Conservation (phyloP, 441 rosid species). For the Iberis amara region DNA sequence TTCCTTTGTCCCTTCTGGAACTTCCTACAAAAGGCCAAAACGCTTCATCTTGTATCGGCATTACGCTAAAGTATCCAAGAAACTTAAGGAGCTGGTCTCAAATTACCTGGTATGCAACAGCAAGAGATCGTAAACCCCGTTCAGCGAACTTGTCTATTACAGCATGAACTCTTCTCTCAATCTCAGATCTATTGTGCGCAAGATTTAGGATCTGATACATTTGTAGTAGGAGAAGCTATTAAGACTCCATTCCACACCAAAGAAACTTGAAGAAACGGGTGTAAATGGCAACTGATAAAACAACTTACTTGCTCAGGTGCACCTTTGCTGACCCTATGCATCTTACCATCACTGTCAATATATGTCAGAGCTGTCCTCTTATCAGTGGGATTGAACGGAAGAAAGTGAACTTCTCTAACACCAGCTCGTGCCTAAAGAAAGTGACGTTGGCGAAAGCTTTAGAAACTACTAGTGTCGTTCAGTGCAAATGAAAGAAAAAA, state of each 20-base stretch:
- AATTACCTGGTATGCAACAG: conserved; percentile 83
- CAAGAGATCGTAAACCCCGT: conserved; percentile 89
- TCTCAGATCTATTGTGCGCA: conserved; percentile 75
- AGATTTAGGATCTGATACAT: conserved; percentile 68
- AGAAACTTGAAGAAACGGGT: not conserved
- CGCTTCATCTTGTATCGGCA: conserved; percentile 6
- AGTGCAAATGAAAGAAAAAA: not conserved
- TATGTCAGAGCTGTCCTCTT: conserved; percentile 93
- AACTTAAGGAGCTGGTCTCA: not conserved
- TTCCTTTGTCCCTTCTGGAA: conserved; percentile 79
- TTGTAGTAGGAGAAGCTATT: not conserved
- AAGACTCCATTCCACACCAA: conserved; percentile 1
- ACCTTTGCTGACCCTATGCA: conserved; percentile 98
- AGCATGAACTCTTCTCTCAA: conserved; percentile 81
- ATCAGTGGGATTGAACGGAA: conserved; percentile 94
- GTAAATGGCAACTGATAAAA: not conserved
- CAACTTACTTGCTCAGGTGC: conserved; percentile 90
- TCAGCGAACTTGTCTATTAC: conserved; percentile 94
- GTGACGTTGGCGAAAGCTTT: conserved; percentile 10
- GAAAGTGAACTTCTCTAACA: conserved; percentile 81
- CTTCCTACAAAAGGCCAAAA: conserved; percentile 47
- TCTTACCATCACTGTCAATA: conserved; percentile 63
- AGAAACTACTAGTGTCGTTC: not conserved
- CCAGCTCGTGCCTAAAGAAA: conserved; percentile 82
- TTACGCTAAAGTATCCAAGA: not conserved